Base-by-base conservation (phyloP, 2,329 filamentous ascomycete species). In the Alternaria incomplexa region DNA sequence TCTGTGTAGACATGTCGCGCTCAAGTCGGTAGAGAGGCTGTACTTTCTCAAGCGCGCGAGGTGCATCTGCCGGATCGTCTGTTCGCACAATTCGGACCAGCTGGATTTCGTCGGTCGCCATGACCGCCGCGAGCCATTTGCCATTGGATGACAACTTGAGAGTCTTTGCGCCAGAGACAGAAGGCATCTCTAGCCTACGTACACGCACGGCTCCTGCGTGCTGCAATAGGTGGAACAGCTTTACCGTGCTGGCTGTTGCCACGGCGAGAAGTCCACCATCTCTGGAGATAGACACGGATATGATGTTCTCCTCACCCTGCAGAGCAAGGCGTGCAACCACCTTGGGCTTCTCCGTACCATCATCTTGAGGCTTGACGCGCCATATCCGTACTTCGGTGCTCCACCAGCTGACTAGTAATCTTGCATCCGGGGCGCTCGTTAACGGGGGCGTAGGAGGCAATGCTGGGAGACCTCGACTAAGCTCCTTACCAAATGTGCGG, bases 331-430 rank as follows among this genome's bases (percentile, higher is more conserved):
- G 76, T 22, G 79, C 79, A 11, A 82, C 75, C 12, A 82, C 74
- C 66, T 79, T 82, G 22, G 77, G 80, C 58, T 74, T 79, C 51
- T 86, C 83, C 63, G 72, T 76, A 67, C 73, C 81, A 71, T 77
- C 81, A 70, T 85, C 67, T 83, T 85, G 65, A 82, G 73, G 68
- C 62, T 81, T 81, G 77, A 91, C 81, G 44, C 85, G 87, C 93
- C 94, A 99, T 64, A 99, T 87, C 70, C 91, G 90, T 52, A 98
- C 85, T 77, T 96, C 92, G 59, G 91, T 87, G 68, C 95, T 92
- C 93, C 94, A 98, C 92, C 93, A 98, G 78, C 92, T 93, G 73
- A 96, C 88, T 25, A 99, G 82, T 22, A 97, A 83, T 52, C 96
- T 88, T 46, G 90, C 89, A 45, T 87, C 87, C 2, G 90, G 84